Evolutionary conservation across 1,284 basidiomycete species (phyloP).

Genomic region (Tausonia pullulans): DNA sequence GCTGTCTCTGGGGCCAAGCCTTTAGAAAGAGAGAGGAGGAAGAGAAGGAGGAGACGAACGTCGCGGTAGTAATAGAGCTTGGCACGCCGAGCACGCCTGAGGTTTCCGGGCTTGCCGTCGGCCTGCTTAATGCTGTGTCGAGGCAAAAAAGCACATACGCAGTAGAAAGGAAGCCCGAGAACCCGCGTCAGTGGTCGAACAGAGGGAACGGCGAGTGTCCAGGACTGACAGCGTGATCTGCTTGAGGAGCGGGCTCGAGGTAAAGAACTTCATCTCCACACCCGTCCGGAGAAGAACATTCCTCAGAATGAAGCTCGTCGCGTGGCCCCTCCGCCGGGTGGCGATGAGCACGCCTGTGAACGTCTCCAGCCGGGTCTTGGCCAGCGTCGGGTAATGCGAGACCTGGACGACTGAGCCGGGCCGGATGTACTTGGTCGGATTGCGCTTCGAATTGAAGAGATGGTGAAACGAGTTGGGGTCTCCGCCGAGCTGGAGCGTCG

Average conservation of each 20-base stretch:
- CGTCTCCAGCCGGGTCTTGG: conserved; percentile 53
- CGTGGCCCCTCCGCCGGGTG: conserved; percentile 63
- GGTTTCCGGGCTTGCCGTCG: conserved; percentile 23
- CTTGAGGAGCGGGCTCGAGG: conserved; percentile 71
- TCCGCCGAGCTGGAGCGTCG: conserved; percentile 51
- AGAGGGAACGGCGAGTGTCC: background rate
- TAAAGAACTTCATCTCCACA: conserved; percentile 80
- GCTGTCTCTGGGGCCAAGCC: background rate
- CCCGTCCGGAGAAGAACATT: conserved; percentile 81
- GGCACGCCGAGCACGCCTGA: conserved; percentile 22
- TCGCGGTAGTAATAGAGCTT: conserved; percentile 29
- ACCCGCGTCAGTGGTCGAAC: too few relatives aligned
- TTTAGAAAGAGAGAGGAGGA: background rate
- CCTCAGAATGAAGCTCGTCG: conserved; percentile 69
- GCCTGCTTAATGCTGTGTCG: conserved; percentile 25
- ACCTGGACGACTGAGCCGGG: conserved; percentile 74
- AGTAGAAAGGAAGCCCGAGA: background rate
- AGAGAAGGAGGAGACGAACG: conserved; percentile 1
- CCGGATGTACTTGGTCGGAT: conserved; percentile 50
- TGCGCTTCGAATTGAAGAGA: conserved; percentile 45
- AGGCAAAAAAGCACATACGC: background rate
- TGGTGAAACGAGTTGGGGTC: conserved; percentile 56
- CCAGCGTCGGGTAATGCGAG: conserved; percentile 33
- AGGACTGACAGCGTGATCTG: conserved; percentile 51
- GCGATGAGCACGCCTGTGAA: conserved; percentile 80